Base-by-base conservation (phyloP, 768 basidiomycete species). In the Naganishia kalamii region DNA sequence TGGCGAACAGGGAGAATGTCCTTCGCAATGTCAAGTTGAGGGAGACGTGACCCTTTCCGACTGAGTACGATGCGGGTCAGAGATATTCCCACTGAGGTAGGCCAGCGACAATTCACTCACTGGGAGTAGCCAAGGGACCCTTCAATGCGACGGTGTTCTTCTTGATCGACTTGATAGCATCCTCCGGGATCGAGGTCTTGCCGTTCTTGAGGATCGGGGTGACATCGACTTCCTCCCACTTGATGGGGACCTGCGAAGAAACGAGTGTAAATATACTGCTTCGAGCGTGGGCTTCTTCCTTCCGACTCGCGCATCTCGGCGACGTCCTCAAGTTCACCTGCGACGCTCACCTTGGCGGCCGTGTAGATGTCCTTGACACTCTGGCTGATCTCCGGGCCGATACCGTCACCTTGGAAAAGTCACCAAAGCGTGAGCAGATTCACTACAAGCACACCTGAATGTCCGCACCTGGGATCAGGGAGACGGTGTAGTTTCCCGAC, bases 181-280 rank as follows among this genome's bases (percentile, higher is more conserved):
- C 79, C 68, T 96, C 92, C 32, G 96, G 96, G 75, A 99, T 98
- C 67, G 90, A 90, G 52, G 92, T 96, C 83, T 97, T 96, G 54
- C 96, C 96, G 65, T 87, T 87, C 79, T 92, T 91, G 65, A 97
- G 81, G 61, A 94, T 85, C 13, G 96, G 96, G 7, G 90, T 88
- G 51, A 99, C 96, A 76, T 88, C 89, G 78, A 97, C 94, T 80
- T 98, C 96, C 79, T 99, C 96, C 96, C 96, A 99, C 80, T 91
- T 84, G 73, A 99, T 96, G 48, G 96, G 96, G 27, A 96, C 94
- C 54, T 57, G 25, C 7, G 19, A 12, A 8, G 48, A 25, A 50
- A 30, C 48, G 21, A 92, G 94, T 66, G 35, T 19, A 10, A 25
- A 25, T 41, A 47, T 17, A 40, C 17, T n/a, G n/a, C n/a, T n/a